Evolutionary conservation across 257 asterid species (phyloP).

Genomic region (Misopates orontium): DNA sequence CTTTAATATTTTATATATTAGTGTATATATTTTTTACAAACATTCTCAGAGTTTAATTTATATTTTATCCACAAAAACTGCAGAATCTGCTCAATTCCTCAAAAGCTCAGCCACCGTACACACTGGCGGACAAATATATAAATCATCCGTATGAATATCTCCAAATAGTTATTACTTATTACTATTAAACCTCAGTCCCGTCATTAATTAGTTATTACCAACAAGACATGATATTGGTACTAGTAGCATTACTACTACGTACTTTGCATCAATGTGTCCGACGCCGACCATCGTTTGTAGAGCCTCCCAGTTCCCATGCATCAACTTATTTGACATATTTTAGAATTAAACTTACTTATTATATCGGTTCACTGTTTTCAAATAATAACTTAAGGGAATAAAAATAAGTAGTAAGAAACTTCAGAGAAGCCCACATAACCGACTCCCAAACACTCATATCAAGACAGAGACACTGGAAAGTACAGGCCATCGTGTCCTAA

Average conservation of each 20-base stretch:
- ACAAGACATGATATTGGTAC: constrained; percentile 43
- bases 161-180: too few species aligned
- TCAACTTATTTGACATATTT: too few species aligned
- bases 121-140: not conserved
- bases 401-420: too few species aligned
- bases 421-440: constrained; percentile 17
- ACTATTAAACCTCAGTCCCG: too few species aligned
- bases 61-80: too few species aligned
- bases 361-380: too few species aligned
- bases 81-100: too few species aligned
- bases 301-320: constrained; percentile 32
- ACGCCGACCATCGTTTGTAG: constrained; percentile 30
- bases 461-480: constrained; percentile 22
- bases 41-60: too few species aligned
- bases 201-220: not conserved
- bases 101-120: not conserved
- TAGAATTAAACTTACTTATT: too few species aligned
- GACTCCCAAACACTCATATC: constrained; percentile 29
- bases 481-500: constrained; percentile 29
- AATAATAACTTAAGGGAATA: not conserved
- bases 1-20: too few species aligned
- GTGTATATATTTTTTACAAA: too few species aligned
- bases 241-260: constrained; percentile 35
- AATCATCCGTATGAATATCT: too few species aligned
- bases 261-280: constrained; percentile 33